phyloP scores from a whole-genome alignment of 306 rosid species.

The Prunus kanzakura region DNA sequence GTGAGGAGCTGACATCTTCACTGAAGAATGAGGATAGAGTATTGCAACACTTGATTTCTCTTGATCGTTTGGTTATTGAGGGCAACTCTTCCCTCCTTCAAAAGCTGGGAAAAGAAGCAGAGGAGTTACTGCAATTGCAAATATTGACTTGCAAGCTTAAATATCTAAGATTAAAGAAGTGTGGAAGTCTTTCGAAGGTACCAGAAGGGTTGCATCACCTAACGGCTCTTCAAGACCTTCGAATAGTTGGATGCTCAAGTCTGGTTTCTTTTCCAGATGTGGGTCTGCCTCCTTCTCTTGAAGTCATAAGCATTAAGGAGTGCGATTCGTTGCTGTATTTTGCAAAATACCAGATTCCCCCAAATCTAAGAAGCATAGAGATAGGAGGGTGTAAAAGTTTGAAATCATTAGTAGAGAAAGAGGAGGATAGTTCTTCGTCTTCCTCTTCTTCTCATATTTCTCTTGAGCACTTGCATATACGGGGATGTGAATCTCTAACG shows the following conservation, averaged over 20 bases:
- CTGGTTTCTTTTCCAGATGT: neutral
- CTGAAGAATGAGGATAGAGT: neutral
- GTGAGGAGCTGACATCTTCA: neutral
- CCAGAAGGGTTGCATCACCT: neutral
- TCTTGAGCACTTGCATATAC: too few species aligned
- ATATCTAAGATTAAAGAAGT: too few species aligned
- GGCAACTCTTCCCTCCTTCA: neutral
- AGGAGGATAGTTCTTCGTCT: neutral
- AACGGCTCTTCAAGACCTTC: neutral
- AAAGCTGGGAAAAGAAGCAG: neutral
- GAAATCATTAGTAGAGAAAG: neutral
- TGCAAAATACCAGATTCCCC: neutral
- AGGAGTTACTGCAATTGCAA: neutral
- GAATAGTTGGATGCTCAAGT: neutral
- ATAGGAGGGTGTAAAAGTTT: accelerated
- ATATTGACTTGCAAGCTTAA: neutral
- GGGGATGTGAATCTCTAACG: accelerated
- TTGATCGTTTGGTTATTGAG: neutral
- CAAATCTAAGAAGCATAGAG: neutral
- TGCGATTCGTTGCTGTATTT: neutral
- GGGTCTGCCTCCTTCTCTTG: neutral
- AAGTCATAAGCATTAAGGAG: neutral
- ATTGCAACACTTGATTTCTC: neutral
- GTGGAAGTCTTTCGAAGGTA: neutral
- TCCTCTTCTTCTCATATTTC: too few species aligned